These are phyloP conservation scores for Letharia lupina DNA, from an alignment of 495 filamentous ascomycete species.

Conservation along the genomic window DNA sequence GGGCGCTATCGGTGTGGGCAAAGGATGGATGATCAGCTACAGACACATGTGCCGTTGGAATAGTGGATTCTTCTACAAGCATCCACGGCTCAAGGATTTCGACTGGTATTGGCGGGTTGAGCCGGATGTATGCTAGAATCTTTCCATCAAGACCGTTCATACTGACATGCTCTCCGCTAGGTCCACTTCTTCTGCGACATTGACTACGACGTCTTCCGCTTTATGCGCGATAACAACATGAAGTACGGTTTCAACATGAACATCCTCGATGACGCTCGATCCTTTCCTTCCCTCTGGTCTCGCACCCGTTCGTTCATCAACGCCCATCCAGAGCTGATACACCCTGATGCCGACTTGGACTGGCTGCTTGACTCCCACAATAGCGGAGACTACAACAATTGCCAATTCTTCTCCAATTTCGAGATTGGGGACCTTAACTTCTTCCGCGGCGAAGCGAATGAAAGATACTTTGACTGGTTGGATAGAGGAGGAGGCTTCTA, in stretches of 20 bases:
- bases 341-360: conserved; percentile 41
- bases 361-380: conserved; percentile 39
- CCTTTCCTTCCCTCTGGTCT: conserved; percentile 43
- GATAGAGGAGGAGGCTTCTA: conserved; percentile 52
- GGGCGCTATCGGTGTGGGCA: conserved; percentile 46
- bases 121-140: conserved; percentile 47
- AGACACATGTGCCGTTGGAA: conserved; percentile 90
- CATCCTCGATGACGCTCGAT: conserved; percentile 44
- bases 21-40: conserved; percentile 49
- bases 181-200: conserved; percentile 56
- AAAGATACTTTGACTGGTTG: conserved; percentile 49
- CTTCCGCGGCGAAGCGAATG: conserved; percentile 48
- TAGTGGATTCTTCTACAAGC: conserved; percentile 77
- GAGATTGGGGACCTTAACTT: conserved; percentile 54
- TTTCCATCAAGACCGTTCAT: conserved; percentile 35
- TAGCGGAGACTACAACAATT: conserved; percentile 41
- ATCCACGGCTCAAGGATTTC: conserved; percentile 61
- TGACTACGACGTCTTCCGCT: conserved; percentile 84
- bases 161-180: conserved; percentile 6
- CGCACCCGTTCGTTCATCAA: conserved; percentile 39
- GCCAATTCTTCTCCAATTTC: conserved; percentile 54
- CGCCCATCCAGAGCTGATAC: conserved; percentile 38
- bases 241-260: conserved; percentile 62
- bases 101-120: conserved; percentile 87
- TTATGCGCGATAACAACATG: conserved; percentile 81